Conservation (phyloP, 2,329 filamentous ascomycete genomes). For the Neonectria hederae region DNA sequence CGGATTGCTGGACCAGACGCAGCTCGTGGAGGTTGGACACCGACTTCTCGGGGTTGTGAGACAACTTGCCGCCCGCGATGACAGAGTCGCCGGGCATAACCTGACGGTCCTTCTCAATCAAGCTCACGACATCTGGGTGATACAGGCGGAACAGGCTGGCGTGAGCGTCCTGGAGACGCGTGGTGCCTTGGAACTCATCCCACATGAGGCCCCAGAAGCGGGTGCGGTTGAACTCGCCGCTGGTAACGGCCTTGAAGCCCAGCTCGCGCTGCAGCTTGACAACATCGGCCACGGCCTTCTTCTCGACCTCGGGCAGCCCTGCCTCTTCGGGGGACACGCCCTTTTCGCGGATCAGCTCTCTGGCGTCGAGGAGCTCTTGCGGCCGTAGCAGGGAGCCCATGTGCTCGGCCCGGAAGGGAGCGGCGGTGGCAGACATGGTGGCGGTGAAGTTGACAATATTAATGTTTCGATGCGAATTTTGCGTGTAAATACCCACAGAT, state of each 20-base stretch:
- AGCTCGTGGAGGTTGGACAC: constrained; percentile 62
- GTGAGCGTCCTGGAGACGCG: constrained; percentile 60
- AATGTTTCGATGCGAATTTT: background rate
- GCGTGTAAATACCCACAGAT: background rate
- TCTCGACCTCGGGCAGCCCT: constrained; percentile 68
- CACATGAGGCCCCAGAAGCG: constrained; percentile 59
- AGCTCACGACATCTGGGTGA: constrained; percentile 63
- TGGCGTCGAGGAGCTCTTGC: constrained; percentile 50
- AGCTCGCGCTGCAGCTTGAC: constrained; percentile 74
- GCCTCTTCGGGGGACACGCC: constrained; percentile 60
- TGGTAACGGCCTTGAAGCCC: constrained; percentile 72
- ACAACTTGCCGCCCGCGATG: constrained; percentile 59
- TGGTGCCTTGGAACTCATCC: constrained; percentile 62
- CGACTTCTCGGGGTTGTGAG: constrained; percentile 53
- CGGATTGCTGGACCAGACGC: constrained; percentile 55
- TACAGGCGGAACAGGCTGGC: constrained; percentile 63
- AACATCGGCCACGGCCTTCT: constrained; percentile 60
- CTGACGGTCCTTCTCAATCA: constrained; percentile 62
- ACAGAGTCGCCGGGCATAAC: constrained; percentile 67
- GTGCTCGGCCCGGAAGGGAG: constrained; percentile 79
- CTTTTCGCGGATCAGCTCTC: constrained; percentile 45
- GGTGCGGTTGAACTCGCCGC: constrained; percentile 73
- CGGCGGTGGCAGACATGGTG: constrained; percentile 36
- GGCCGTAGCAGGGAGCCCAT: constrained; percentile 79
- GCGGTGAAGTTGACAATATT: too few species aligned